Conservation (phyloP, 2,329 filamentous ascomycete species). For the Aschersonia sp. region DNA sequence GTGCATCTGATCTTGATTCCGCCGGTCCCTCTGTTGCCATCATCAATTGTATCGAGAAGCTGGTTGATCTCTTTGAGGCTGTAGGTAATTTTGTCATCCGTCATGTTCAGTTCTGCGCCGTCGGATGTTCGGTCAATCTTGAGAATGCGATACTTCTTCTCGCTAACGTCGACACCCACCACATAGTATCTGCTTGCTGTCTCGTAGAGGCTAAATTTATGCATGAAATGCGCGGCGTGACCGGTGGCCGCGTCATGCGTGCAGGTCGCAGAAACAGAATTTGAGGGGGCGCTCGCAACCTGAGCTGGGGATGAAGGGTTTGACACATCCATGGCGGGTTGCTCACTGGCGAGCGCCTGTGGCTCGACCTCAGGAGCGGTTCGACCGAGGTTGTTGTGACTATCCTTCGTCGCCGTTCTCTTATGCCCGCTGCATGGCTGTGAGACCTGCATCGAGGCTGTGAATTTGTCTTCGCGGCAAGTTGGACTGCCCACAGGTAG, state of each 20-base stretch:
- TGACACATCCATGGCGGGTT: neutral
- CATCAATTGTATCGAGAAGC: conserved; percentile 84
- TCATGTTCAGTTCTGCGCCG: conserved; percentile 60
- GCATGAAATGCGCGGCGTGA: conserved; percentile 53
- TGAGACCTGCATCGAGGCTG: no score
- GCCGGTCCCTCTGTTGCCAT: conserved; percentile 82
- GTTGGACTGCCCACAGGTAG: no score
- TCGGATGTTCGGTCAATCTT: conserved; percentile 89
- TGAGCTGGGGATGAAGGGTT: neutral
- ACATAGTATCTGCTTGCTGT: conserved; percentile 89
- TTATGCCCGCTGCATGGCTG: no score
- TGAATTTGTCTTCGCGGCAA: no score
- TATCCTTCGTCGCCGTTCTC: no score
- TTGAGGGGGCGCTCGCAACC: neutral
- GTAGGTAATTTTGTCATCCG: conserved; percentile 92
- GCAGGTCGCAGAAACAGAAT: neutral
- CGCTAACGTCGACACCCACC: conserved; percentile 80
- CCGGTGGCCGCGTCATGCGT: conserved; percentile 10
- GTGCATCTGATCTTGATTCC: conserved; percentile 81
- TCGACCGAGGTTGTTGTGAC: neutral
- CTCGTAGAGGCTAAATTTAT: conserved; percentile 96
- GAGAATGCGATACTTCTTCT: conserved; percentile 76
- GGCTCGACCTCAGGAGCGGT: neutral
- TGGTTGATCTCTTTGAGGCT: conserved; percentile 84
- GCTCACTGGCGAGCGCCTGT: neutral